Base-by-base conservation (phyloP, 2,329 filamentous ascomycete species). In the Malbranchea cinnamomea region DNA sequence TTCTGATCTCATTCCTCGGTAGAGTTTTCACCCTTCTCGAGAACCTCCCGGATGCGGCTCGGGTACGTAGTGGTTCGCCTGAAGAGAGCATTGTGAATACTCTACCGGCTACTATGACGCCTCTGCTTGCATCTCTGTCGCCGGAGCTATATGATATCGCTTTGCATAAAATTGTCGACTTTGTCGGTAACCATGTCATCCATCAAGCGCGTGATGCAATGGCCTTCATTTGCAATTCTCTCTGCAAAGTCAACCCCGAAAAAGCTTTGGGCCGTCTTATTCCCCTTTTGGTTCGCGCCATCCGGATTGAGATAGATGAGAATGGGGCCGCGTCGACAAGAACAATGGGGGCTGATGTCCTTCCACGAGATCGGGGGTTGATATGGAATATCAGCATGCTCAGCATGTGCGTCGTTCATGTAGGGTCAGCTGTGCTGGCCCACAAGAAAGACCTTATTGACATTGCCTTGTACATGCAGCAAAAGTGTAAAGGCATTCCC, bases 11-110 rank as follows among this genome's bases (percentile, higher is more conserved):
- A 5, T 77, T 98, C 41, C 64, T 98, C 5, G 89, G 85, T 30
- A 84, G 89, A 44, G 84, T 98, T 5, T 98, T 98, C 51, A 94
- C 85, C 1, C 67, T 98, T 6, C 57, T 98, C 13, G 89, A 98
- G 53, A 98, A 98, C 46, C 62, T 98, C 23, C 89, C 89, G 1
- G 91, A 98, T 56, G 74, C 84, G 6, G 78, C 83, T 17, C 73
- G 87, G 35, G 74, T 93, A 18, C 78, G 87, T 37, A 84, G 81
- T 35, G 84, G 84, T 7, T 91, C 84, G 4, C 89, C 89, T 0
- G 89, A 98, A 53, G 91, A 98, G 46, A 93, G 85, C 44, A 84
- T 98, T 27, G 85, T 95, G 49, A 95, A 95, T 49, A 91, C 85
- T 2, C 60, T 98, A 13, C 89, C 89, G 2, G 83, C 87, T 5